Evolutionary conservation across 371 early-diverging fungal species (phyloP), one percentile per base, ranked within the genome.

Genomic region (Coemansia sp.): DNA sequence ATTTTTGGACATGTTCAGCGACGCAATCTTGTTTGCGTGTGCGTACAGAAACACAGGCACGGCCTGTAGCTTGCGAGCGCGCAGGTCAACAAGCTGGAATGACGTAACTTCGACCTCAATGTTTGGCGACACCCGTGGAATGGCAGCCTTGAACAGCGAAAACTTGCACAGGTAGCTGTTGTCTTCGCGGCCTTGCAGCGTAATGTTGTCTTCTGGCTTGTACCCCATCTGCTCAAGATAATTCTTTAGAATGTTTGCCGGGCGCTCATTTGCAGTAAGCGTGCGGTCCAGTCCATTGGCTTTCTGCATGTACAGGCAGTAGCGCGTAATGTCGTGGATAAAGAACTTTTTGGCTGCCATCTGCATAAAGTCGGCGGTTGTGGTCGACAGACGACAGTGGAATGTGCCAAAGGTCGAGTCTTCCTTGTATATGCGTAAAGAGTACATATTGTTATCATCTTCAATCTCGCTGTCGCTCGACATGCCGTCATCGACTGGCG

Each of bases 121-220:
- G 39, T 71, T 67, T 41, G 70, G 71, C 54, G 80, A 80, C 52
- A 83, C 83, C 60, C 69, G 83, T 70, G 86, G 88, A 0, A 86
- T 80, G 7, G 84, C 82, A 7, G 85, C 88, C 65, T 88, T 88
- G 23, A 86, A 83, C 76, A 94, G 88, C 1, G 85, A 85, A 67
- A 93, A 92, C 21, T 91, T 87, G 71, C 88, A 87, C 19, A 93
- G 69, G 58, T 93, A 93, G 23, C 91, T 89, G 72, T 93, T 90
- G 69, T 94, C 94, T 65, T 94, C 94, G 63, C 93, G 82, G 3
- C 90, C 90, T 6, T 91, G 80, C 29, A 88, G 85, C 59, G 90
- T 88, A 23, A 94, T 81, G 58, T 85, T 87, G 73, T 94, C 93
- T 44, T 86, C 80, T n/a, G 86, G 86, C 4, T 87, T 86, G 58